phyloP scores from a whole-genome alignment of 2,329 filamentous ascomycete species.

The Alternaria infectoria region DNA sequence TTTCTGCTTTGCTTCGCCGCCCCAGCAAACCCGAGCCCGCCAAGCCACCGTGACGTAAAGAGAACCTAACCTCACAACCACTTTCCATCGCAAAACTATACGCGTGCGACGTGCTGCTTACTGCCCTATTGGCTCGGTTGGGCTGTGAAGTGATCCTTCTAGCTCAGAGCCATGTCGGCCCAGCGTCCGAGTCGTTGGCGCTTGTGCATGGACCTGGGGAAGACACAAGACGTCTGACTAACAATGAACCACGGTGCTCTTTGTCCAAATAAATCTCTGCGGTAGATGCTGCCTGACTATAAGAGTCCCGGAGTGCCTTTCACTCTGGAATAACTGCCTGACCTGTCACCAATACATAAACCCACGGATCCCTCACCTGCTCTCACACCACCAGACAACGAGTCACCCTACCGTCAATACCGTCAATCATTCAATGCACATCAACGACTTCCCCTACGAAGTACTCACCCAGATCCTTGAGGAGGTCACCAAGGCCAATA shows the following conservation, averaged over 20 bases:
- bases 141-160: slow-evolving; percentile 30
- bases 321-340: slow-evolving; percentile 12
- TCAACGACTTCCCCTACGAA: slow-evolving; percentile 60
- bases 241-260: slow-evolving; percentile 36
- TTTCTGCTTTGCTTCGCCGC: slow-evolving; percentile 20
- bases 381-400: slow-evolving; percentile 15
- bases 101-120: slow-evolving; percentile 18
- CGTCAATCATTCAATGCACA: slow-evolving; percentile 47
- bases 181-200: slow-evolving; percentile 34
- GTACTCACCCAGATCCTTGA: slow-evolving; percentile 60
- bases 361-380: slow-evolving; percentile 11
- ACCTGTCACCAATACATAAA: slow-evolving; percentile 27
- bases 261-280: slow-evolving; percentile 40
- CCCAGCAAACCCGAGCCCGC: slow-evolving; percentile 11
- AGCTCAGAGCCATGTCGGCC: slow-evolving; percentile 29
- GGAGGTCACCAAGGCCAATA: slow-evolving; percentile 56
- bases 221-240: slow-evolving; percentile 39
- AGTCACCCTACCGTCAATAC: slow-evolving; percentile 13
- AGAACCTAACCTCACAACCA: slow-evolving; percentile 24
- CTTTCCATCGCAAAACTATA: slow-evolving; percentile 28
- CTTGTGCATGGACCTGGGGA: slow-evolving; percentile 32
- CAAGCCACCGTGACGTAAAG: slow-evolving; percentile 33
- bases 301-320: slow-evolving; percentile 25
- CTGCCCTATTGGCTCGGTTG: slow-evolving; percentile 20
- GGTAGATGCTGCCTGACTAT: slow-evolving; percentile 26